These are phyloP conservation scores for Cyclospora cayetanensis DNA, from an alignment of 169 alveolate species.

Conservation along the genomic window DNA sequence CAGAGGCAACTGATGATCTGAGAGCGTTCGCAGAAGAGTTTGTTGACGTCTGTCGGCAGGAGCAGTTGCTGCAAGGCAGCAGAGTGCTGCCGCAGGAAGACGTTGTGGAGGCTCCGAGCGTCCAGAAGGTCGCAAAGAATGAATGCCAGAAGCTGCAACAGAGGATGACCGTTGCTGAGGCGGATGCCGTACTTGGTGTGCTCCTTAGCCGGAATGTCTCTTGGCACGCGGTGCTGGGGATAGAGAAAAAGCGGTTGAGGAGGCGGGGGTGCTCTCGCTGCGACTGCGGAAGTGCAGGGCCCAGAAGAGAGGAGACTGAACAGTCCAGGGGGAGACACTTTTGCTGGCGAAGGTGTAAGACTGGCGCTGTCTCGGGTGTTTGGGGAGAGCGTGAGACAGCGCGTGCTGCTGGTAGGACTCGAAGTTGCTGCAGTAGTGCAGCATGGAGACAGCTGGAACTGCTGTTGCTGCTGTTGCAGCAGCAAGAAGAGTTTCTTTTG, in stretches of 20 bases:
- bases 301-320: background rate
- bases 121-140: constrained; percentile 57
- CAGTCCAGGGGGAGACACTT: background rate
- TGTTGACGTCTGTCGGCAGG: constrained; percentile 57
- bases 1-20: constrained; percentile 68
- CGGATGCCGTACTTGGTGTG: constrained; percentile 49
- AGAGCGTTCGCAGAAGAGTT: constrained; percentile 33
- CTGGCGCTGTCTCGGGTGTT: background rate
- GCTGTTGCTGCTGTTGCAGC: background rate
- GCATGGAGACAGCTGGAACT: background rate
- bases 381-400: background rate
- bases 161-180: background rate
- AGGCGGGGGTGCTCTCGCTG: background rate
- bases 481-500: background rate
- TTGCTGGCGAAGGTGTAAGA: background rate
- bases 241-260: background rate
- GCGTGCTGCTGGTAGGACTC: constrained; percentile 31
- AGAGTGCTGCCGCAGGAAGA: constrained; percentile 27
- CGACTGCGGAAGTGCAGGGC: background rate
- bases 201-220: constrained; percentile 16
- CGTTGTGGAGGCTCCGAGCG: constrained; percentile 41
- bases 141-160: constrained; percentile 62
- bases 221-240: constrained; percentile 5
- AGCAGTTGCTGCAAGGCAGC: constrained; percentile 50
- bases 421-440: background rate